Conservation (phyloP, 2,329 filamentous ascomycete genomes). For the Ciborinia camelliae region DNA sequence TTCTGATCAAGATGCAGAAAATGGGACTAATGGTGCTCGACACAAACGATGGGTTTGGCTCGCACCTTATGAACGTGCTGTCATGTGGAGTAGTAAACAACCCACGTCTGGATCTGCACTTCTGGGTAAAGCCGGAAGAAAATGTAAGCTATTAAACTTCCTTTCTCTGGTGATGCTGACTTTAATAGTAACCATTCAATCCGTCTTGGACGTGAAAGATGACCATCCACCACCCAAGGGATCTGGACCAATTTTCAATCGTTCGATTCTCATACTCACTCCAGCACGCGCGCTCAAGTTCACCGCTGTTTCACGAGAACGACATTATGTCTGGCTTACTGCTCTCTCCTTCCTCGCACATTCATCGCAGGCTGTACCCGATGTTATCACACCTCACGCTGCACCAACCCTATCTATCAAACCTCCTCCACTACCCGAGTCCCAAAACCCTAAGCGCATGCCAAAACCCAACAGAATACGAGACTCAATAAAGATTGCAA, state of each 20-base stretch:
- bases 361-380: constrained; percentile 75
- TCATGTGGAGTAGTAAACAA: constrained; percentile 98
- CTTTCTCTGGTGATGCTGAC: constrained; percentile 34
- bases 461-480: constrained; percentile 55
- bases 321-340: constrained; percentile 93
- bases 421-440: constrained; percentile 45
- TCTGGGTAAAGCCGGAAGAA: constrained; percentile 91
- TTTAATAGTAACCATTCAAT: constrained; percentile 79
- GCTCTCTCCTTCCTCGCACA: constrained; percentile 93
- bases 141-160: constrained; percentile 62
- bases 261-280: constrained; percentile 92
- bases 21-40: constrained; percentile 61
- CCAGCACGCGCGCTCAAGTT: constrained; percentile 94
- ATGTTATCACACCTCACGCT: constrained; percentile 59
- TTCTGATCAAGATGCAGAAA: constrained; percentile 64
- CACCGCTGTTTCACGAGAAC: constrained; percentile 75
- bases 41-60: constrained; percentile 99
- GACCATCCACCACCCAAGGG: constrained; percentile 81
- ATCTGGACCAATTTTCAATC: constrained; percentile 66
- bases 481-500: constrained; percentile 86
- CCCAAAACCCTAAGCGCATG: constrained; percentile 41
- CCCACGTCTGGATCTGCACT: constrained; percentile 82
- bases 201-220: constrained; percentile 94
- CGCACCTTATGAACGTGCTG: constrained; percentile 89
- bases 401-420: constrained; percentile 45